Evolutionary conservation across 1,284 basidiomycete genomes (phyloP), one percentile per base, ranked within the genome.

Genomic region (Marasmius tenuissimus): DNA sequence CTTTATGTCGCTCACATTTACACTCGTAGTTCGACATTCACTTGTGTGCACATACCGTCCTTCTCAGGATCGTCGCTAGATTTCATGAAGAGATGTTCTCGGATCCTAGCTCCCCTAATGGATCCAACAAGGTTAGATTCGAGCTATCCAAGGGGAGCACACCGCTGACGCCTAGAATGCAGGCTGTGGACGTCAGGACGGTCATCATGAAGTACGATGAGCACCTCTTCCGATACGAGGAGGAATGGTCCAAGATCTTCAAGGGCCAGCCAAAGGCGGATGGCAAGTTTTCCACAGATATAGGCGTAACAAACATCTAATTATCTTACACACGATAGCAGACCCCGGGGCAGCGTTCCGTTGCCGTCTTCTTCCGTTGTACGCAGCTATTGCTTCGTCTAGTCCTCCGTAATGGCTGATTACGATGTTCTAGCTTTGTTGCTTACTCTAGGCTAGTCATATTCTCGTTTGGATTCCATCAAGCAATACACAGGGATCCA

Each of bases 401-500:
- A n/a, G 57, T 34, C 27, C 33, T 9, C 52, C 45, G 61, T 68
- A 76, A 49, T 74, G 47, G 10, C 35, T 47, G 39, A 27, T 27
- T 37, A 6, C 55, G 47, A 38, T 34, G 47, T 49, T 0, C n/a
- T 63, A 93, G 90, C 80, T 78, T 91, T 48, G 85, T 88, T 60
- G 85, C 80, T 54, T 93, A 93, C 69, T 89, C 89, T 27, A 82
- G 91, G 16, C 82, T 93, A 8, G 91, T 93, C 48, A 91, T 93
- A 88, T 92, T 85, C 70, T 93, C 91, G 0, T 93, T 93, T 67
- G 91, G 89, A 3, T 93, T 93, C 76, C 91, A 93, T 67, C 86
- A 92, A 66, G 90, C 91, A 0, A 92, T 86, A 71, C 83, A 87
- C 65, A 81, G 87, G 6, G 91, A 91, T 0, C 81, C 91, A 40